Evolutionary conservation across 495 filamentous ascomycete species (phyloP), one percentile per base, ranked within the genome.

Genomic region (Penicillium waksmanii): DNA sequence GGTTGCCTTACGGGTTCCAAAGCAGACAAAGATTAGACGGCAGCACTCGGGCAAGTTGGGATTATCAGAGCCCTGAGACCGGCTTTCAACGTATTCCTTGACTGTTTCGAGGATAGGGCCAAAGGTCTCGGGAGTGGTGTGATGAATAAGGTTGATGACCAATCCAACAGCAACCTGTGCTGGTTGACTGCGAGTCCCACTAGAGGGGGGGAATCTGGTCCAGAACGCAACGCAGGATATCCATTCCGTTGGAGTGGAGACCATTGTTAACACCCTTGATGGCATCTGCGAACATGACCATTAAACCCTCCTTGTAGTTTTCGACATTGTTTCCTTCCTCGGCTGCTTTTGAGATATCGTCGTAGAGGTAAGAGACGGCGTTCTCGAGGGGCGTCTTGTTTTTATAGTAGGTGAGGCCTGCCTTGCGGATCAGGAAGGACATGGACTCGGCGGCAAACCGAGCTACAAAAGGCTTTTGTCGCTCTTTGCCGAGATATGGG

Each of bases 391-490:
- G 85, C 21, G 61, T 63, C 21, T 83, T 83, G 62, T 91, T 88
- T 64, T 90, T 88, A 56, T 88, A 83, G 55, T 90, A 88, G 0
- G 84, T 81, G 27, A 88, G 81, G 2, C 86, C 91, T 34, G 93
- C 90, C 75, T 96, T 98, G 63, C 92, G 87, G 33, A 98, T 80
- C 18, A 99, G 77, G 68, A 97, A 98, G 57, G 93, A 96, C 80
- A 98, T 84, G 10, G 94, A 91, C 74, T 99, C 95, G 23, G 94
- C 95, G 3, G 94, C 89, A 72, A 97, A 99, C 55, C 91, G 84
- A 17, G 88, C 87, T 57, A 97, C 91, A 73, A 96, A 92, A 0
- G 85, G 79, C 60, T 92, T 94, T 65, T 91, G 90, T 55, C 84
- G 83, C 64, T 87, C 83, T 69, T 89, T 91, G 51, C 95, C 96